A percentile compares a stretch with the other conserved stretches of the same genome.
phyloP scores from a whole-genome alignment of 306 rosid genomes.

The Spatholobus suberectus region DNA sequence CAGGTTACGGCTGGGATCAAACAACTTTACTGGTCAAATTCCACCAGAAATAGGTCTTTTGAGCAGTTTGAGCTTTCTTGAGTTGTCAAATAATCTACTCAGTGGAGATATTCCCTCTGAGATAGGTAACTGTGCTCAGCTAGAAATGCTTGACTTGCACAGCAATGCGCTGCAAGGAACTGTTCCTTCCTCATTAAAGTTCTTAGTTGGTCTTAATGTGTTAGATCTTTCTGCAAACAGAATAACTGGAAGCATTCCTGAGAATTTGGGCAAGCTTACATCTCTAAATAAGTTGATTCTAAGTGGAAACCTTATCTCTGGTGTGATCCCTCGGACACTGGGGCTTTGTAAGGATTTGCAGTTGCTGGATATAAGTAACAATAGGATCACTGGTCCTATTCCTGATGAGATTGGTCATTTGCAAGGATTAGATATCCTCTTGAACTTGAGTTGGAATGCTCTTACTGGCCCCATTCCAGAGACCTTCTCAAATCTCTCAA shows the following conservation, averaged over 20 bases:
- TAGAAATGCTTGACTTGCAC: conserved; percentile 94
- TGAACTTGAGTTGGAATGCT: conserved; percentile 88
- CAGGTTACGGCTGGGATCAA: conserved; percentile 87
- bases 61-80: conserved; percentile 74
- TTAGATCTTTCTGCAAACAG: conserved; percentile 83
- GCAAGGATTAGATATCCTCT: conserved; percentile 82
- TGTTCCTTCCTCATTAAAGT: conserved; percentile 73
- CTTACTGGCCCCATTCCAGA: conserved; percentile 78
- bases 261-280: conserved; percentile 64
- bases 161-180: conserved; percentile 72
- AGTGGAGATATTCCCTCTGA: conserved; percentile 70
- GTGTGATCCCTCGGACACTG: conserved; percentile 72
- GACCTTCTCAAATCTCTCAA: conserved; percentile 86
- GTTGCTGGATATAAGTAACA: conserved; percentile 83
- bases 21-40: conserved; percentile 75
- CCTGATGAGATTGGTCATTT: conserved; percentile 78
- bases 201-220: conserved; percentile 67
- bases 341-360: conserved; percentile 83
- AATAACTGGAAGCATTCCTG: conserved; percentile 71
- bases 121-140: conserved; percentile 77
- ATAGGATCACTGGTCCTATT: conserved; percentile 69
- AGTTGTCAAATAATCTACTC: conserved; percentile 75
- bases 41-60: conserved; percentile 78
- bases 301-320: conserved; percentile 67
- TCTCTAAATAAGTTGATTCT: conserved; percentile 74